Conservation (phyloP, 1,139 yeast species). For the Ashbya aceris region DNA sequence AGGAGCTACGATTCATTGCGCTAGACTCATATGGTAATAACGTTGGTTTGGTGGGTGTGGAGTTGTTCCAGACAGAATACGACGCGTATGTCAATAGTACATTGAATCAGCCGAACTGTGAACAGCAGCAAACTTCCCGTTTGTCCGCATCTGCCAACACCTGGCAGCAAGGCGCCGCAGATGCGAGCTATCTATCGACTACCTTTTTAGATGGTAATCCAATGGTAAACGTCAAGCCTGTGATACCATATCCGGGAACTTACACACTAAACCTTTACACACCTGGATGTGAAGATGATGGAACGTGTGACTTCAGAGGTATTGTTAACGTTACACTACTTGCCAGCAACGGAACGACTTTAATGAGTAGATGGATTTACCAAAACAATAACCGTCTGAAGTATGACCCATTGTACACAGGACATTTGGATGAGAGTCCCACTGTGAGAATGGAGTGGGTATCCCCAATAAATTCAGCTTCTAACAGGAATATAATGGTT, state of each 20-base stretch:
- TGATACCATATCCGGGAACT: constrained; percentile 63
- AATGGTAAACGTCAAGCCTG: constrained; percentile 54
- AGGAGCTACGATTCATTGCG: constrained; percentile 55
- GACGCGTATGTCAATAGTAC: constrained; percentile 67
- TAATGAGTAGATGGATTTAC: constrained; percentile 40
- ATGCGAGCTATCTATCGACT: constrained; percentile 32
- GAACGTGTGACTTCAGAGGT: constrained; percentile 63
- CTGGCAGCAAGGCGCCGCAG: constrained; percentile 23
- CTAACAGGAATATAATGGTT: constrained; percentile 40
- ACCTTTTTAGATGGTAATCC: constrained; percentile 25
- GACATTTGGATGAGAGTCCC: constrained; percentile 56
- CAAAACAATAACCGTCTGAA: constrained; percentile 77
- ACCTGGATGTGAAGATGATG: constrained; percentile 74
- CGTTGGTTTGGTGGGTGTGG: constrained; percentile 66
- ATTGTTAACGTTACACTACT: constrained; percentile 66
- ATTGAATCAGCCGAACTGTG: constrained; percentile 59
- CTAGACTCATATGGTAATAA: constrained; percentile 59
- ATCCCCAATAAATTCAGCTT: constrained; percentile 27
- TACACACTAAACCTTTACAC: constrained; percentile 68
- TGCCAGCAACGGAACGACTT: constrained; percentile 34
- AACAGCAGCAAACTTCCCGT: constrained; percentile 28
- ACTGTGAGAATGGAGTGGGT: constrained; percentile 40
- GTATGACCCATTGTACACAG: constrained; percentile 69
- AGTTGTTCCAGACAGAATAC: constrained; percentile 58
- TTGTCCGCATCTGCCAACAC: constrained; percentile 29